These are phyloP conservation scores for Casaregolazyma lundiana DNA, from an alignment of 1,139 yeast species.

Conservation along the genomic window DNA sequence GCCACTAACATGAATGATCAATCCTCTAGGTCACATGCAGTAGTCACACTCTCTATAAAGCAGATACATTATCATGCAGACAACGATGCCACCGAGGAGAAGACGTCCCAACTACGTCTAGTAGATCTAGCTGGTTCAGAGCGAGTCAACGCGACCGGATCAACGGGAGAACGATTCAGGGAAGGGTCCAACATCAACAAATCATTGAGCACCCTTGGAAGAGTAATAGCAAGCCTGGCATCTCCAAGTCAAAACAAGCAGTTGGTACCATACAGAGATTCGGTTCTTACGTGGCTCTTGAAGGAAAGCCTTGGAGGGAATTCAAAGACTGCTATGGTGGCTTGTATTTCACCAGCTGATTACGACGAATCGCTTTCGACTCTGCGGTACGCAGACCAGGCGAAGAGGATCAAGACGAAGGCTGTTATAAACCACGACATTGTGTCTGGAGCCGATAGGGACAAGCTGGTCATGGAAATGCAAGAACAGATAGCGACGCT, in stretches of 20 bases:
- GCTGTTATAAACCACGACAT: slow-evolving; percentile 50
- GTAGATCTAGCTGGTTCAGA: slow-evolving; percentile 86
- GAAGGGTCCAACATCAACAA: slow-evolving; percentile 76
- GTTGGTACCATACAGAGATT: slow-evolving; percentile 67
- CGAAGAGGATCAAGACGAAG: slow-evolving; percentile 59
- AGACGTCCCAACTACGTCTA: slow-evolving; percentile 59
- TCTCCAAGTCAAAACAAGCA: slow-evolving; percentile 29
- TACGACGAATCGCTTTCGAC: slow-evolving; percentile 73
- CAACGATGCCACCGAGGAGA: slow-evolving; percentile 49
- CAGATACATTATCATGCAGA: slow-evolving; percentile 48
- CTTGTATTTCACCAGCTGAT: slow-evolving; percentile 71
- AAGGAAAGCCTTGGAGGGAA: slow-evolving; percentile 73
- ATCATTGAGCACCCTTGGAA: slow-evolving; percentile 68
- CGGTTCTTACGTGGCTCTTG: slow-evolving; percentile 64
- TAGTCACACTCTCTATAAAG: slow-evolving; percentile 55
- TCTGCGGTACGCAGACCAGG: slow-evolving; percentile 68
- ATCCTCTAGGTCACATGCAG: slow-evolving; percentile 78
- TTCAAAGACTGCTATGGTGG: slow-evolving; percentile 70
- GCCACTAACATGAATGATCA: slow-evolving; percentile 62
- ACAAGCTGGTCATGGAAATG: slow-evolving; percentile 38
- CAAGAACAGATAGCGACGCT: slow-evolving; percentile 38
- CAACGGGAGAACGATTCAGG: slow-evolving; percentile 58
- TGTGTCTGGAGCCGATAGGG: slow-evolving; percentile 36
- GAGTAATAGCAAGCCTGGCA: slow-evolving; percentile 63
- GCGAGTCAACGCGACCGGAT: slow-evolving; percentile 57